phyloP scores from a whole-genome alignment of 805 yeast genomes.

The Brettanomyces sp. region DNA sequence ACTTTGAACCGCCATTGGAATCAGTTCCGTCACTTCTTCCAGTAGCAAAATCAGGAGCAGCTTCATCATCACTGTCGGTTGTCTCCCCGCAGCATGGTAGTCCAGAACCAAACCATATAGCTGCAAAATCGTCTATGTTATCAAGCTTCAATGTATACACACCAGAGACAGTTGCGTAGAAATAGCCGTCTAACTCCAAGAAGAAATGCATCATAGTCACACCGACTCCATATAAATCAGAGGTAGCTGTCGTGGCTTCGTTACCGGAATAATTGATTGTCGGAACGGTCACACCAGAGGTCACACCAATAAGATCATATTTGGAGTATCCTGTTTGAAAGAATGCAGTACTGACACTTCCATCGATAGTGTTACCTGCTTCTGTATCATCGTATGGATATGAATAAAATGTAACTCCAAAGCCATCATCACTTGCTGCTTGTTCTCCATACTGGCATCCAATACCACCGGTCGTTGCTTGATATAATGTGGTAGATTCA shows the following conservation, averaged over 20 bases:
- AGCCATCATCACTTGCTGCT: neutral
- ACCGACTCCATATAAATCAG: too few relatives aligned
- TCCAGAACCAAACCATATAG: constrained; percentile 24
- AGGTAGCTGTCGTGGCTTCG: neutral
- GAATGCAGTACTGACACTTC: neutral
- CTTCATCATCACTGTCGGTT: neutral
- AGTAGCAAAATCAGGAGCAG: constrained; percentile 5
- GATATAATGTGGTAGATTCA: neutral
- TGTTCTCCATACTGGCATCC: neutral
- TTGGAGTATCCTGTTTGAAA: neutral
- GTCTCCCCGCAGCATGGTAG: constrained; percentile 21
- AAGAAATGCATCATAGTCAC: too few relatives aligned
- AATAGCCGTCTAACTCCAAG: constrained; percentile 8
- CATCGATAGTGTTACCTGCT: neutral
- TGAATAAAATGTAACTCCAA: neutral
- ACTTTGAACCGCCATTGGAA: constrained; percentile 1
- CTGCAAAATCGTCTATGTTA: constrained; percentile 23
- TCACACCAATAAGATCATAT: neutral
- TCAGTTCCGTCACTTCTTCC: constrained; percentile 2
- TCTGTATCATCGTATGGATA: neutral
- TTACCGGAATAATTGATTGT: neutral
- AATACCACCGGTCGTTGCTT: neutral
- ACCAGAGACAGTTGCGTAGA: constrained; percentile 21
- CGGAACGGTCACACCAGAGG: neutral
- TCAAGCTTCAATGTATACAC: constrained; percentile 15